Percentiles rank a stretch among this genome's conserved stretches.
Evolutionary conservation across 805 yeast genomes (phyloP).

Genomic region (Wickerhamiella sorbophila): DNA sequence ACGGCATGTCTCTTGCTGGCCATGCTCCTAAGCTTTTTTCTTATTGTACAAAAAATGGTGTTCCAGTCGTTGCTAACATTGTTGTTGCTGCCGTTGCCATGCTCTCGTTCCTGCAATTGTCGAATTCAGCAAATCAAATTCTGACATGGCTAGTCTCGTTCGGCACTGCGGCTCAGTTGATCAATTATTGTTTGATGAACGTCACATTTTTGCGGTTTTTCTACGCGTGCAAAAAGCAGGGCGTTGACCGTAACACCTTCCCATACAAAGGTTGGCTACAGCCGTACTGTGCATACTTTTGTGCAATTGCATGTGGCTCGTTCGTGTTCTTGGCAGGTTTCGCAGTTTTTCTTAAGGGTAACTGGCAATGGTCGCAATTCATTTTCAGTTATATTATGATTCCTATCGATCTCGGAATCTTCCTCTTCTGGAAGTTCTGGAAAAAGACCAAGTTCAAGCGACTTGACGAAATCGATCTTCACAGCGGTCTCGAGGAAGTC

Average conservation of each 20-base stretch:
- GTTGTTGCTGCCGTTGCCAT: conserved; percentile 42
- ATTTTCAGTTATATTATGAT: conserved; percentile 61
- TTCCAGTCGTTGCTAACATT: conserved; percentile 46
- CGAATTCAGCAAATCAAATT: conserved; percentile 45
- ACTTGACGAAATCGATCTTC: conserved; percentile 38
- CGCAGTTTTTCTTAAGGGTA: conserved; percentile 50
- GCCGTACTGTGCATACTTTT: conserved; percentile 43
- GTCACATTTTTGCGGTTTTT: conserved; percentile 48
- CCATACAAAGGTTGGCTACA: conserved; percentile 44
- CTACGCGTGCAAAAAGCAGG: conserved; percentile 43
- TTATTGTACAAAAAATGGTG: conserved; percentile 50
- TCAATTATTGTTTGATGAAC: conserved; percentile 44
- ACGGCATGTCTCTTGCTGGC: conserved; percentile 57
- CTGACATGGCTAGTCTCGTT: conserved; percentile 59
- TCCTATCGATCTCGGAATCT: conserved; percentile 39
- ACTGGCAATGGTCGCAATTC: conserved; percentile 48
- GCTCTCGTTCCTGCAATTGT: conserved; percentile 49
- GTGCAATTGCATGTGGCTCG: conserved; percentile 31
- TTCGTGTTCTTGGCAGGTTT: conserved; percentile 58
- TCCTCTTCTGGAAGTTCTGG: conserved; percentile 36
- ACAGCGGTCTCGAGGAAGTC: conserved; percentile 40
- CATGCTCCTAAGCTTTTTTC: conserved; percentile 58
- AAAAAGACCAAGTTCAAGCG: conserved; percentile 35
- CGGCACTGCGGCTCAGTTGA: conserved; percentile 55
- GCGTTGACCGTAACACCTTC: conserved; percentile 32